Evolutionary conservation across 2,329 filamentous ascomycete species (phyloP).

Genomic region (Botryotinia globosa): DNA sequence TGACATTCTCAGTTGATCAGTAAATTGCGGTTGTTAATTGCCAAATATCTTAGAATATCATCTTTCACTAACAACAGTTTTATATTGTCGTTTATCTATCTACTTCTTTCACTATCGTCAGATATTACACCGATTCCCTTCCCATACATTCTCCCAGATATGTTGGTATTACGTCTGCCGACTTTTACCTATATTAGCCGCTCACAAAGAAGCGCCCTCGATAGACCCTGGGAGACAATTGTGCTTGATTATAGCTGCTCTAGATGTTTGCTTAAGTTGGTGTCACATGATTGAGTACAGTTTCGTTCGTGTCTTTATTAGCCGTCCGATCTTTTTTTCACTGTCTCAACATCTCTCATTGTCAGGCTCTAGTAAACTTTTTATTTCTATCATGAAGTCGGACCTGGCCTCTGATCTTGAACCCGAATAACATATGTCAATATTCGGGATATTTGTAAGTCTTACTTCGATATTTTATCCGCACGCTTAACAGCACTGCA

Average conservation of each 20-base stretch:
- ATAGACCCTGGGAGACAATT: too few relatives aligned
- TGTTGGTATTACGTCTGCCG: not conserved
- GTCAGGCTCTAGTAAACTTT: accelerated
- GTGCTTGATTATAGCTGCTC: too few relatives aligned
- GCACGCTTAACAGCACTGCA: not conserved
- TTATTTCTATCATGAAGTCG: not conserved
- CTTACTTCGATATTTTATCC: not conserved
- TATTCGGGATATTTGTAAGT: not conserved
- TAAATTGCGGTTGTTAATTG: too few relatives aligned
- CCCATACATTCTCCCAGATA: not conserved
- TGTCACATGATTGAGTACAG: not conserved
- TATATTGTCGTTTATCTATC: not conserved
- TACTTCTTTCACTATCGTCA: accelerated
- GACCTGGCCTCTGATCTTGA: not conserved
- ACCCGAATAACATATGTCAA: accelerated
- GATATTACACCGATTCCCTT: not conserved
- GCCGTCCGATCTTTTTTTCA: not conserved
- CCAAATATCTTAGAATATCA: too few relatives aligned
- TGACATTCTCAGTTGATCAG: not conserved
- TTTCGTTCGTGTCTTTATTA: not conserved
- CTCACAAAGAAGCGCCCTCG: not conserved
- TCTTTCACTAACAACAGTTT: too few relatives aligned
- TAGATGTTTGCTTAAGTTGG: not conserved
- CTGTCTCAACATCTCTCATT: not conserved
- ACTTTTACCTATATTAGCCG: not conserved